phyloP scores from a whole-genome alignment of 2,329 filamentous ascomycete species.

The Dryadomyces quercivorus region DNA sequence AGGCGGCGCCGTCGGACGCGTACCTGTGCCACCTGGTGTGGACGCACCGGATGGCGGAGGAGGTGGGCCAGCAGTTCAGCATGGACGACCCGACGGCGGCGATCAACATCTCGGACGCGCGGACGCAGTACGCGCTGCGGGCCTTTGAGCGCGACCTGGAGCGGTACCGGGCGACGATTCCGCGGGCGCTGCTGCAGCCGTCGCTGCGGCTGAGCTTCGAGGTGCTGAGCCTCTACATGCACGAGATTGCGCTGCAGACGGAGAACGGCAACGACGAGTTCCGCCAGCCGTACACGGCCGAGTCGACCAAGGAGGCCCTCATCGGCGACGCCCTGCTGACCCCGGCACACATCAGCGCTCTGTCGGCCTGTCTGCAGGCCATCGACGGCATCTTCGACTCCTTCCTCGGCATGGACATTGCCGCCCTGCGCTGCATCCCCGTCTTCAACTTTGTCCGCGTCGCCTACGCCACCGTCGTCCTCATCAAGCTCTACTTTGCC shows the following conservation, averaged over 20 bases:
- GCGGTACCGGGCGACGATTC: slow-evolving; percentile 43
- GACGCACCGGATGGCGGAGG: slow-evolving; percentile 53
- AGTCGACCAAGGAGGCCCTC: slow-evolving; percentile 29
- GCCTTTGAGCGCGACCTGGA: slow-evolving; percentile 53
- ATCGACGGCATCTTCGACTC: slow-evolving; percentile 55
- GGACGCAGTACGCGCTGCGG: slow-evolving; percentile 51
- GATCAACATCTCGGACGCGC: slow-evolving; percentile 45
- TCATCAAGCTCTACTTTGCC: slow-evolving; percentile 64
- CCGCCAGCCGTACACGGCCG: slow-evolving; percentile 31
- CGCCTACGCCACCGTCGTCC: slow-evolving; percentile 56
- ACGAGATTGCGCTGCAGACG: slow-evolving; percentile 60
- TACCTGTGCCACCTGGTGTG: slow-evolving; percentile 47
- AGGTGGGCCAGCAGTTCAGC: slow-evolving; percentile 53
- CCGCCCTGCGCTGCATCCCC: slow-evolving; percentile 50
- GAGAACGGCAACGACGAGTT: slow-evolving; percentile 43
- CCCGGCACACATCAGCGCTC: slow-evolving; percentile 50
- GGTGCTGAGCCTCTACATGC: slow-evolving; percentile 58
- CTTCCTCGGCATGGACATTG: slow-evolving; percentile 48
- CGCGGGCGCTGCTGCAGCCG: slow-evolving; percentile 38
- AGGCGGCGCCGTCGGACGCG: slow-evolving; percentile 43
- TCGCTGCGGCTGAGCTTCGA: slow-evolving; percentile 51
- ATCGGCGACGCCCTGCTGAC: slow-evolving; percentile 28
- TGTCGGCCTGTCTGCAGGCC: slow-evolving; percentile 54
- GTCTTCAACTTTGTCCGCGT: slow-evolving; percentile 62
- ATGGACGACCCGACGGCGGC: slow-evolving; percentile 49